These are phyloP conservation scores for Alternaria sp. DNA, from an alignment of 2,329 filamentous ascomycete species.

Conservation along the genomic window DNA sequence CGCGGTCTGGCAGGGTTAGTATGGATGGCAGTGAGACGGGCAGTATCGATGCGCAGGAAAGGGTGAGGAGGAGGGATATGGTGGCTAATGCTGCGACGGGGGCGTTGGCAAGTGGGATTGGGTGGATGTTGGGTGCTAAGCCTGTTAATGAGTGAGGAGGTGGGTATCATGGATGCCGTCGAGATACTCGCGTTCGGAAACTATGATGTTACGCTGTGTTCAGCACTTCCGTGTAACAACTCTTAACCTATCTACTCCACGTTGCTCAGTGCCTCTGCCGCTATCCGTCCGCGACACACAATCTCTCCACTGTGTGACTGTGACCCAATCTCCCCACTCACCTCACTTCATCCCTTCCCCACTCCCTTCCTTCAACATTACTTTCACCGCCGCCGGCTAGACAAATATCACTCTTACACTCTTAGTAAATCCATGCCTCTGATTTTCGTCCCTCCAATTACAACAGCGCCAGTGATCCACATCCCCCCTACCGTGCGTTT, in stretches of 20 bases:
- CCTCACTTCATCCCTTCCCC: background rate
- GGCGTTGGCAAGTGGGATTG: conserved; percentile 66
- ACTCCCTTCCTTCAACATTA: background rate
- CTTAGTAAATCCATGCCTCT: background rate
- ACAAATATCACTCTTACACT: background rate
- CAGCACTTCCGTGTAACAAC: background rate
- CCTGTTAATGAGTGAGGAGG: conserved; percentile 28
- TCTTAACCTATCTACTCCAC: no score
- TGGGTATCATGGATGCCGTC: no score
- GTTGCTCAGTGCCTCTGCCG: background rate
- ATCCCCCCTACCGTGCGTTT: background rate
- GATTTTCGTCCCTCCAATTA: background rate
- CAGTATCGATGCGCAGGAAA: conserved; percentile 41
- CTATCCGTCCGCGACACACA: background rate
- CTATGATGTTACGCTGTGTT: no score
- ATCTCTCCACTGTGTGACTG: background rate
- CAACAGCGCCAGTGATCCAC: background rate
- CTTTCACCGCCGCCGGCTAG: background rate
- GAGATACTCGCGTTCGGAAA: no score
- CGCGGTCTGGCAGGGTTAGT: conserved; percentile 29
- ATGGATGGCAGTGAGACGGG: conserved; percentile 47
- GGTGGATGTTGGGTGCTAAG: conserved; percentile 65
- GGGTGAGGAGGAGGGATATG: conserved; percentile 74
- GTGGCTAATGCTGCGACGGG: conserved; percentile 70
- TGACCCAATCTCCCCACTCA: background rate